phyloP scores from a whole-genome alignment of 2,329 filamentous ascomycete species.

The Clonostachys rosea region DNA sequence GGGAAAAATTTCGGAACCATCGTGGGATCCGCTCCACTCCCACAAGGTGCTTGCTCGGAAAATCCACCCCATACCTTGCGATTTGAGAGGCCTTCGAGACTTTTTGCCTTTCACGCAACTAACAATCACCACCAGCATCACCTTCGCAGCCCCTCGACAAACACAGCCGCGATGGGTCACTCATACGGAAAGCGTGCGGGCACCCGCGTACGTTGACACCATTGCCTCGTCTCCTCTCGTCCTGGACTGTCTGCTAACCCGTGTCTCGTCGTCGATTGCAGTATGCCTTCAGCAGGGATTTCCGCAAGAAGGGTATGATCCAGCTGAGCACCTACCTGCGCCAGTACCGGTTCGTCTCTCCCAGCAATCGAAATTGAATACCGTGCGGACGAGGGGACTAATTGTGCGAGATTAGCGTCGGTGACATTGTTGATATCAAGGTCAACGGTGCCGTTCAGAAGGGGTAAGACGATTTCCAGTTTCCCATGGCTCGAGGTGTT shows the following conservation, averaged over 20 bases:
- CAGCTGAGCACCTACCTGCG: slow-evolving; percentile 89
- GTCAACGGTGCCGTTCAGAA: slow-evolving; percentile 98
- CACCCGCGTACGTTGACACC: slow-evolving; percentile 64
- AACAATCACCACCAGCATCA: slow-evolving; percentile 35
- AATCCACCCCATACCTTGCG: slow-evolving; percentile 18
- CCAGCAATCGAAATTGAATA: background rate
- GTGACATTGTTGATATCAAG: slow-evolving; percentile 98
- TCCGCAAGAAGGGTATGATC: slow-evolving; percentile 96
- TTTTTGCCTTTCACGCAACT: slow-evolving; percentile 28
- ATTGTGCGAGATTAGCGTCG: slow-evolving; percentile 64
- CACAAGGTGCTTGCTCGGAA: slow-evolving; percentile 26
- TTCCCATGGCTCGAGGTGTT: background rate
- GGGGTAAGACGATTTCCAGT: slow-evolving; percentile 60
- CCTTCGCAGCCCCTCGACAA: slow-evolving; percentile 27
- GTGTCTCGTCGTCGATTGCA: slow-evolving; percentile 23
- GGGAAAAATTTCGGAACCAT: slow-evolving; percentile 23
- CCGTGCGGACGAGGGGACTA: slow-evolving; percentile 4
- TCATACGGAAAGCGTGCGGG: slow-evolving; percentile 81
- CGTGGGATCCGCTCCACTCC: slow-evolving; percentile 20
- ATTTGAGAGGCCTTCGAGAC: background rate
- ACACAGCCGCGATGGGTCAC: slow-evolving; percentile 74
- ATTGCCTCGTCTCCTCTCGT: too few species aligned
- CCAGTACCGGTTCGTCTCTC: slow-evolving; percentile 68
- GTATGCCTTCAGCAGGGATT: slow-evolving; percentile 91
- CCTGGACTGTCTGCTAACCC: too few species aligned